Evolutionary conservation across 352 stramenopile genomes (phyloP), one percentile per base, ranked within the genome.

Genomic region (Sclerospora graminicola): DNA sequence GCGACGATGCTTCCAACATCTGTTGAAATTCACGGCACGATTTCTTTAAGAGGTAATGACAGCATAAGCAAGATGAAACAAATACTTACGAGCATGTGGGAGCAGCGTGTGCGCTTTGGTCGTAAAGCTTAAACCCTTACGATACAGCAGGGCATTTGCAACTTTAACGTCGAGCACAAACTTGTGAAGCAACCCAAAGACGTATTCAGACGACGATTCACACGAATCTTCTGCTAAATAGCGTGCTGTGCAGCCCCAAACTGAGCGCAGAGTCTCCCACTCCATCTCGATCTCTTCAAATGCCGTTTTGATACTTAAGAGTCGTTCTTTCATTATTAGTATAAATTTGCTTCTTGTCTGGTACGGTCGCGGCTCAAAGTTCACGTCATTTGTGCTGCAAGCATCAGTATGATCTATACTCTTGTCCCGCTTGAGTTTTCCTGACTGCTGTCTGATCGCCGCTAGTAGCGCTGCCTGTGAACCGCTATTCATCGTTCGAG

Each of bases 141-240:
- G 66, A 15, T 72, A 76, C 1, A 86, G 57, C 27, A 85, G 38
- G 2, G 63, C 60, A 29, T 83, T 82, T 4, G 71, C 71, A 5
- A 87, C 69, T 44, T 84, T 84, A 19, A 90, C 74, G 39, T 90
- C 78, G 9, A 90, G 42, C 14, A 84, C 46, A 42, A 90, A 88
- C 8, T 75, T 64, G 47, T 90, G 72, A 8, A 90, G 45, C 1
- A 90, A 48, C 6, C 54, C 62, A 10, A 88, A 68, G 0, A 81
- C 70, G 39, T 88, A 87, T 34, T 88, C 73, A 5, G 78, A 87
- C 11, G 75, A 80, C 11, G 69, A 82, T 1, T 49, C 54, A 2
- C 43, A 45, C 9, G 69, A 49, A 19, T 80, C 63, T 64, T 90
- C 78, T 2, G 75, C 78, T 10, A 90, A 34, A 53, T 90, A 90